Evolutionary conservation across 805 yeast species (phyloP).

Genomic region (Metschnikowia henanensis): DNA sequence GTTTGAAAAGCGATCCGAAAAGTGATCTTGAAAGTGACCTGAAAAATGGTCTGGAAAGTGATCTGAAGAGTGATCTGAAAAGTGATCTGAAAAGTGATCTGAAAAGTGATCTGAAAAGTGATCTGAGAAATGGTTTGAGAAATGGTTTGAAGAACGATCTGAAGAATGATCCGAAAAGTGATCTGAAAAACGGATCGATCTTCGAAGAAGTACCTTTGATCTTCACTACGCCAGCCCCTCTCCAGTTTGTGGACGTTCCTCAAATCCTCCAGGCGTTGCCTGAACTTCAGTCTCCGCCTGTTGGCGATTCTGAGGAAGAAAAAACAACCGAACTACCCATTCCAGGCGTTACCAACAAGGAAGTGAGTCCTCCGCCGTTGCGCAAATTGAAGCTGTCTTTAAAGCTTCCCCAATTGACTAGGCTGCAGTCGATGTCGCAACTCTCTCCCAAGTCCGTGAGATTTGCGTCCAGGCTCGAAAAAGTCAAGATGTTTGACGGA

Average conservation of each 20-base stretch:
- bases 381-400: slow-evolving; percentile 24
- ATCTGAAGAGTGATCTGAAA: too few relatives aligned
- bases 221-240: not conserved
- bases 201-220: not conserved
- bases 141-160: too few relatives aligned
- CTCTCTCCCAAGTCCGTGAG: slow-evolving; percentile 52
- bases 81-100: too few relatives aligned
- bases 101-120: too few relatives aligned
- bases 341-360: too few relatives aligned
- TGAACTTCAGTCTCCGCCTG: not conserved
- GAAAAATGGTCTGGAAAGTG: too few relatives aligned
- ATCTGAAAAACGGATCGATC: too few relatives aligned
- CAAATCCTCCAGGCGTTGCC: not conserved
- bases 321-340: too few relatives aligned
- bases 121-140: too few relatives aligned
- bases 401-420: slow-evolving; percentile 21
- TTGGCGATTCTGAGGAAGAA: not conserved
- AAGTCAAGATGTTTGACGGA: slow-evolving; percentile 64
- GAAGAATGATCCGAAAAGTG: too few relatives aligned
- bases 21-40: too few relatives aligned
- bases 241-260: slow-evolving; percentile 1
- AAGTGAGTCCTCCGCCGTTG: slow-evolving; percentile 19
- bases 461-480: slow-evolving; percentile 60
- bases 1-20: too few relatives aligned
- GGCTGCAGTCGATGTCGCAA: slow-evolving; percentile 29